Conservation (phyloP, 345 rosid genomes). For the Lepidium sativum region DNA sequence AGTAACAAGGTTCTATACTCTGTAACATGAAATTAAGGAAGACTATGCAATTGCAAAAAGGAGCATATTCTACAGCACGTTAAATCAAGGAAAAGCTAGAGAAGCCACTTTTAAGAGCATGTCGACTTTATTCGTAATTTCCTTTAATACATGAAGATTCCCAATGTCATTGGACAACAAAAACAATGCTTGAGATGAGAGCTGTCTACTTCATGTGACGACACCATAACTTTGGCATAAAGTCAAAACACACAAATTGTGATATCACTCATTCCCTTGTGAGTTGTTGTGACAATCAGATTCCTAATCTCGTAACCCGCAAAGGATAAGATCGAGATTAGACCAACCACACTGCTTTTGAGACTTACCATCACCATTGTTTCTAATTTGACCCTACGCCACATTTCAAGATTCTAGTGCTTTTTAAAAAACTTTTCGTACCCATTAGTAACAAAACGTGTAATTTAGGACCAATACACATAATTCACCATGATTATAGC, state of each 20-base stretch:
- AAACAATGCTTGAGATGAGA: conserved; percentile 14
- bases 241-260: background rate
- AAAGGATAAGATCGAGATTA: no score
- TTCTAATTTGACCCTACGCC: no score
- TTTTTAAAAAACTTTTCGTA: no score
- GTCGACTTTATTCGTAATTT: background rate
- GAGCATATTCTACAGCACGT: conserved; percentile 11
- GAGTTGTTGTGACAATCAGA: background rate
- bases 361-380: no score
- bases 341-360: no score
- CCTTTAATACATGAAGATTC: conserved; percentile 13
- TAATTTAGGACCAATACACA: no score
- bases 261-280: background rate
- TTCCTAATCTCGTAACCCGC: no score
- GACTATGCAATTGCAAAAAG: no score
- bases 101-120: conserved; percentile 12
- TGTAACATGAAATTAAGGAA: conserved; percentile 44
- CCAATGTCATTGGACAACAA: background rate
- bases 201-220: background rate
- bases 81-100: conserved; percentile 17
- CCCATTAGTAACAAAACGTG: no score
- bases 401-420: no score
- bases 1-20: background rate
- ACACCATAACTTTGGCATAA: background rate
- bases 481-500: background rate